Evolutionary conservation across 176 grass and related monocot genomes (phyloP).

Genomic region (Musa itinerans): DNA sequence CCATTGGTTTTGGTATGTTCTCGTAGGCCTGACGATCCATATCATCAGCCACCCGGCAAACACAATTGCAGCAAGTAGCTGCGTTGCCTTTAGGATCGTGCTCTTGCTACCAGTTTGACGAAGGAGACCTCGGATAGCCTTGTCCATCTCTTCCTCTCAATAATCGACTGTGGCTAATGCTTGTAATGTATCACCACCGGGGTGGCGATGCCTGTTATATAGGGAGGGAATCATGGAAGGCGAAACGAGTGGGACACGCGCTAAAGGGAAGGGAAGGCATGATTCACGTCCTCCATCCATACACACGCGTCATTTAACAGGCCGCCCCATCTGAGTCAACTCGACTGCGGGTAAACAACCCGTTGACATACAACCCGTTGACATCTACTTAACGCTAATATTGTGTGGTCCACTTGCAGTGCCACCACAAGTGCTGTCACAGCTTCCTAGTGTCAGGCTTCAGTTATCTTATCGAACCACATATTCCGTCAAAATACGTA

Average conservation of each 20-base stretch:
- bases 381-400: neutral
- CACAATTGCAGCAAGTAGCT: constrained; percentile 16
- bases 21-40: constrained; percentile 39
- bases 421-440: neutral
- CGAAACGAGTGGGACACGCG: neutral
- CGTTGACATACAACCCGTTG: constrained; percentile 3
- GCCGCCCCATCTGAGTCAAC: neutral
- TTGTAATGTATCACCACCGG: neutral
- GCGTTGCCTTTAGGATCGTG: neutral
- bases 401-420: neutral
- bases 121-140: neutral
- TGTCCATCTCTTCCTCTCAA: neutral
- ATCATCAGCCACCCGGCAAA: constrained; percentile 43
- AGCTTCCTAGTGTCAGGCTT: neutral
- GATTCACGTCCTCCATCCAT: neutral
- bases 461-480: no score
- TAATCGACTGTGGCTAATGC: neutral
- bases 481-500: no score
- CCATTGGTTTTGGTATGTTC: constrained; percentile 29
- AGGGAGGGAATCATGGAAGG: neutral
- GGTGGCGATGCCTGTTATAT: no score
- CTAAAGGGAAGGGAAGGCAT: neutral
- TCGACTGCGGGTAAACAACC: neutral
- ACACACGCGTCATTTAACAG: neutral
- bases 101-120: neutral